Percentiles rank a stretch among this genome's conserved stretches.
These are phyloP conservation scores for Talaromyces piceae DNA, from an alignment of 2,329 filamentous ascomycete species.

Conservation along the genomic window DNA sequence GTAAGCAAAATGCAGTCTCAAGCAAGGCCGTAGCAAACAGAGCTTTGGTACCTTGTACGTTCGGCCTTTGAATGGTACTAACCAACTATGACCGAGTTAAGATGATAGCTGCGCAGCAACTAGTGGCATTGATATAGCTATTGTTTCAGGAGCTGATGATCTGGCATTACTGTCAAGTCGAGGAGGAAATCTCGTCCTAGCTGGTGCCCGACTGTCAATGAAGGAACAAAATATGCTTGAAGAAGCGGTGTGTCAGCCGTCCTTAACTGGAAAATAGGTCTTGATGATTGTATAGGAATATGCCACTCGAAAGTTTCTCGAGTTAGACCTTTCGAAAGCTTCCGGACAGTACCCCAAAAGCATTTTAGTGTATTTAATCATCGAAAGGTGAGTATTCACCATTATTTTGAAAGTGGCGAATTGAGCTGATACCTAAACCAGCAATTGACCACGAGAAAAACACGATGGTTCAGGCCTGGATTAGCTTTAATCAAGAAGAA, in stretches of 20 bases:
- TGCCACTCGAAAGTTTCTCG: slow-evolving; percentile 53
- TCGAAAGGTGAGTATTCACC: background rate
- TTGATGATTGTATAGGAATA: slow-evolving; percentile 33
- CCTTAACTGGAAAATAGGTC: background rate
- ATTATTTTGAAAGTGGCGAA: background rate
- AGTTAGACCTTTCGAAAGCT: slow-evolving; percentile 29
- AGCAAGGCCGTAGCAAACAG: slow-evolving; percentile 60
- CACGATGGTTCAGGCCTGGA: too few relatives aligned
- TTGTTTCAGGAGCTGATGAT: slow-evolving; percentile 69
- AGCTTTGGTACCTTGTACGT: slow-evolving; percentile 69
- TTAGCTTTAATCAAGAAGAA: too few relatives aligned
- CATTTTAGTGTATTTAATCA: slow-evolving; percentile 1
- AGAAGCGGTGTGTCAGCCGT: slow-evolving; percentile 47
- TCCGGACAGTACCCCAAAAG: background rate
- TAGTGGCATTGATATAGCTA: slow-evolving; percentile 67
- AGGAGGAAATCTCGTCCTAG: slow-evolving; percentile 68
- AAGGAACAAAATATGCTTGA: slow-evolving; percentile 60
- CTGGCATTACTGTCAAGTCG: slow-evolving; percentile 60
- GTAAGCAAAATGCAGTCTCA: slow-evolving; percentile 35
- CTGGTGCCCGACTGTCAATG: slow-evolving; percentile 60
- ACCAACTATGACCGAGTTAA: background rate
- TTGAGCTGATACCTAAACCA: background rate
- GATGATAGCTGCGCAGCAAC: slow-evolving; percentile 63
- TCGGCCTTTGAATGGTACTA: background rate
- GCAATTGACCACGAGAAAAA: too few relatives aligned